Percentiles rank a stretch among this genome's conserved stretches.
Evolutionary conservation across 2,329 filamentous ascomycete species (phyloP).

Genomic region (Grosmannia huntii): DNA sequence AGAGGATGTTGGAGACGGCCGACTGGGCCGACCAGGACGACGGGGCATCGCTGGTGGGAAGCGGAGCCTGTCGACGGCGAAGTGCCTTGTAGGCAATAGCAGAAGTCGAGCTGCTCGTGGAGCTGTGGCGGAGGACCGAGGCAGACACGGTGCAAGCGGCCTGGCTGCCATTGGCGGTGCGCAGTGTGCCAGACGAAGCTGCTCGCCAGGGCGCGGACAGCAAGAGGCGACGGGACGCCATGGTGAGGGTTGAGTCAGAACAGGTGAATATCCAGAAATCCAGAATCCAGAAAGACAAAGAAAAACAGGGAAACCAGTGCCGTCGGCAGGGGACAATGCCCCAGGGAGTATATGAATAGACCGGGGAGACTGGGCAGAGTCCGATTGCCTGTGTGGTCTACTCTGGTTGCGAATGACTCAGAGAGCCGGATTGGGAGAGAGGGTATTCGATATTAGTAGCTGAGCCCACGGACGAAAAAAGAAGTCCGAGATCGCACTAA

Average conservation of each 20-base stretch:
- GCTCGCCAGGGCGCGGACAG: slow-evolving; percentile 13
- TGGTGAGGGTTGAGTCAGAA: not conserved
- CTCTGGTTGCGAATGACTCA: not conserved
- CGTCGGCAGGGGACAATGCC: not conserved
- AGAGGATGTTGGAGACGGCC: slow-evolving; percentile 95
- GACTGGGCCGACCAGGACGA: slow-evolving; percentile 82
- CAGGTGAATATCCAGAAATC: too few relatives aligned
- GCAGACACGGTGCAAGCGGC: slow-evolving; percentile 16
- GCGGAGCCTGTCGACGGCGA: slow-evolving; percentile 75
- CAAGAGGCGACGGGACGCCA: slow-evolving; percentile 9
- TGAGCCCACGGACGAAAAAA: not conserved
- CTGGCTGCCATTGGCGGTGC: slow-evolving; percentile 1
- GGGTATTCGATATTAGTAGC: not conserved
- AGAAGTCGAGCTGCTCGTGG: slow-evolving; percentile 63
- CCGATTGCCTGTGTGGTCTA: not conserved
- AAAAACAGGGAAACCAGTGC: too few relatives aligned
- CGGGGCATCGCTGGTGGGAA: slow-evolving; percentile 63
- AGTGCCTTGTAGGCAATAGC: slow-evolving; percentile 96
- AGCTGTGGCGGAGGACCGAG: slow-evolving; percentile 23
- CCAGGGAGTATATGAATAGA: not conserved
- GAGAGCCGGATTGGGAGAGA: not conserved
- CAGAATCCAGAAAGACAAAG: not conserved
- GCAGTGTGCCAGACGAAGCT: slow-evolving; percentile 10
- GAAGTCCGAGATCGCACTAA: not conserved
- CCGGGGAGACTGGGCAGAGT: not conserved